Conservation (phyloP, 2,329 filamentous ascomycete species). For the Neurospora sp. region DNA sequence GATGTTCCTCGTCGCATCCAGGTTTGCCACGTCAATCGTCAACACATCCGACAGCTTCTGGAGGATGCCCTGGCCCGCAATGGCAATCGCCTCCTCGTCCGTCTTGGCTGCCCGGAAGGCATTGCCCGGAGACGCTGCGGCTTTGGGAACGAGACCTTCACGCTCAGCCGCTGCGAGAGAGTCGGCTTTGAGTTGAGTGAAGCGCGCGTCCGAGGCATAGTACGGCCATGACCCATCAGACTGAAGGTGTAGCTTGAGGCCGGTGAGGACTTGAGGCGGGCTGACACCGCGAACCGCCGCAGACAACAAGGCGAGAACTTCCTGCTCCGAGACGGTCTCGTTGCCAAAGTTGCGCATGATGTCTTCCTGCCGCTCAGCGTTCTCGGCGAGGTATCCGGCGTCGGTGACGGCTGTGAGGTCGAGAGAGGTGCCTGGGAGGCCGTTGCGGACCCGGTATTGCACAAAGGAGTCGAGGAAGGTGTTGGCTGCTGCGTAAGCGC, state of each 20-base stretch:
- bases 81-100: slow-evolving; percentile 19
- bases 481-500: slow-evolving; percentile 26
- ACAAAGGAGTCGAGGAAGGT: slow-evolving; percentile 30
- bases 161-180: slow-evolving; percentile 15
- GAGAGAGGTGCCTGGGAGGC: slow-evolving; percentile 31
- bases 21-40: slow-evolving; percentile 15
- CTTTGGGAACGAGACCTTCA: slow-evolving; percentile 10
- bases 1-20: slow-evolving; percentile 18
- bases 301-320: slow-evolving; percentile 44
- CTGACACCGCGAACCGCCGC: slow-evolving; percentile 22
- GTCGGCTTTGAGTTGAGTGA: slow-evolving; percentile 14
- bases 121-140: slow-evolving; percentile 15
- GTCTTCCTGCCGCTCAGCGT: slow-evolving; percentile 33
- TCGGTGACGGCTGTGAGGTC: slow-evolving; percentile 43
- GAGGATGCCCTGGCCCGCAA: slow-evolving; percentile 19
- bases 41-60: slow-evolving; percentile 22
- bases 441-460: slow-evolving; percentile 22
- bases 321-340: slow-evolving; percentile 37
- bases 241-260: slow-evolving; percentile 19
- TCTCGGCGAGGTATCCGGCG: slow-evolving; percentile 40
- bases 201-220: slow-evolving; percentile 16
- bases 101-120: slow-evolving; percentile 20
- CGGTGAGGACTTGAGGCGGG: slow-evolving; percentile 20
- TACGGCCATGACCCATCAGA: slow-evolving; percentile 15
- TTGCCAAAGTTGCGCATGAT: slow-evolving; percentile 32